phyloP scores from a whole-genome alignment of 2,329 filamentous ascomycete species.

The Chaetomiaceae sp. region DNA sequence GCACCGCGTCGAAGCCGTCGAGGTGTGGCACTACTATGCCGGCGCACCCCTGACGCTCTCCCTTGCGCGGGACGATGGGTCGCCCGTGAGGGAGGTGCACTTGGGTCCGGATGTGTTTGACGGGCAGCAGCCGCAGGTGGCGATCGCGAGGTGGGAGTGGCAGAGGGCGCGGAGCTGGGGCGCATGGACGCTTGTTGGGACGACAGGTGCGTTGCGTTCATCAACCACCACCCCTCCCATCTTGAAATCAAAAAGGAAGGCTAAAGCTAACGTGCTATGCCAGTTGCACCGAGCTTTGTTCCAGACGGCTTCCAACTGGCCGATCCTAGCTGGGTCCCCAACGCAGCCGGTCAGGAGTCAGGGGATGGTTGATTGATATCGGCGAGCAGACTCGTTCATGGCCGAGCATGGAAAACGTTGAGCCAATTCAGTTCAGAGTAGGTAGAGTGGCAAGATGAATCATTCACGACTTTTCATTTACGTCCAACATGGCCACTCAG shows the following conservation, averaged over 20 bases:
- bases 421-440: too few relatives aligned
- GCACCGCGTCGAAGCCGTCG: slow-evolving; percentile 45
- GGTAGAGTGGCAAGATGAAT: too few relatives aligned
- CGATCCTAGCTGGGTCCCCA: neutral
- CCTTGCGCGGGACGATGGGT: slow-evolving; percentile 41
- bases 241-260: too few relatives aligned
- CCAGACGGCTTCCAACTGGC: neutral
- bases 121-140: slow-evolving; percentile 40
- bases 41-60: slow-evolving; percentile 45
- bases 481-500: too few relatives aligned
- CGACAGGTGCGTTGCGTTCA: too few relatives aligned
- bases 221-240: too few relatives aligned
- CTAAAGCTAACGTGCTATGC: neutral
- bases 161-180: slow-evolving; percentile 43
- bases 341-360: too few relatives aligned
- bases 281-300: slow-evolving; percentile 6
- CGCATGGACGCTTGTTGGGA: slow-evolving; percentile 44
- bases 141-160: slow-evolving; percentile 39
- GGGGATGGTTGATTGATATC: neutral
- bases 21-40: slow-evolving; percentile 52
- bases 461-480: too few relatives aligned
- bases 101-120: slow-evolving; percentile 42
- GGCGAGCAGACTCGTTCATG: too few relatives aligned
- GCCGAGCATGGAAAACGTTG: too few relatives aligned
- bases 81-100: slow-evolving; percentile 31